Conservation (phyloP, 192 early-diverging fungal genomes). For the Gaertneriomyces sp. region DNA sequence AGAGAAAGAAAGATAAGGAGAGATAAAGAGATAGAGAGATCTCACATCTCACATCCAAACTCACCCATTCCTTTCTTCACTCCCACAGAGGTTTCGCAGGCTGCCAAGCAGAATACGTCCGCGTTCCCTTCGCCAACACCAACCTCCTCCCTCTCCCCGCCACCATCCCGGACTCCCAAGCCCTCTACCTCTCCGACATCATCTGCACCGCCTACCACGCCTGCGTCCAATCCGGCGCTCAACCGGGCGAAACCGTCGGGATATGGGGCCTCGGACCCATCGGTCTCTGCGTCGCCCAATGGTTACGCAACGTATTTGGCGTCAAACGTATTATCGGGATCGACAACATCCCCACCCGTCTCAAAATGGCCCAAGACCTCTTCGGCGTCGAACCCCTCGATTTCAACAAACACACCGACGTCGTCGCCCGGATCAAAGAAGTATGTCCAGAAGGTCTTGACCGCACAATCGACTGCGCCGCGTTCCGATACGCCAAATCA, state of each 20-base stretch:
- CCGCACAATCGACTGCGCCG: conserved; percentile 50
- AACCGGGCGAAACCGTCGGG: conserved; percentile 47
- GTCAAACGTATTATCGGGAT: conserved; percentile 28
- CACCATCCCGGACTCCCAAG: conserved; percentile 41
- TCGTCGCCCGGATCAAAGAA: conserved; percentile 28
- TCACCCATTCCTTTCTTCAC: neutral
- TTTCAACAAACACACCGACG: conserved; percentile 22
- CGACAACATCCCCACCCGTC: conserved; percentile 21
- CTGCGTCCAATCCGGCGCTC: conserved; percentile 29
- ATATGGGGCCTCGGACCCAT: conserved; percentile 55
- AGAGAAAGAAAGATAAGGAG: too few species aligned
- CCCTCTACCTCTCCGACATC: conserved; percentile 51
- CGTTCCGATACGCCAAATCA: conserved; percentile 52
- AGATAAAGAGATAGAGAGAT: neutral
- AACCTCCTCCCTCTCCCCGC: conserved; percentile 50
- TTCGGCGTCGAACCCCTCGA: conserved; percentile 26
- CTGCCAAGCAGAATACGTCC: conserved; percentile 50
- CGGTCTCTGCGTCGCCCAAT: conserved; percentile 42
- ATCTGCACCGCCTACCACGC: conserved; percentile 53
- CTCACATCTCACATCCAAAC: too few species aligned
- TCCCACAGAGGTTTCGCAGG: conserved; percentile 37
- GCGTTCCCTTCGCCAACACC: conserved; percentile 51
- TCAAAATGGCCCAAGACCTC: conserved; percentile 7
- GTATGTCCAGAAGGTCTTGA: conserved; percentile 46
- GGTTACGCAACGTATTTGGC: conserved; percentile 13